A percentile compares a stretch with the other conserved stretches of the same genome.
Evolutionary conservation across 2,329 filamentous ascomycete species (phyloP).

Genomic region (Diatrype stigma): DNA sequence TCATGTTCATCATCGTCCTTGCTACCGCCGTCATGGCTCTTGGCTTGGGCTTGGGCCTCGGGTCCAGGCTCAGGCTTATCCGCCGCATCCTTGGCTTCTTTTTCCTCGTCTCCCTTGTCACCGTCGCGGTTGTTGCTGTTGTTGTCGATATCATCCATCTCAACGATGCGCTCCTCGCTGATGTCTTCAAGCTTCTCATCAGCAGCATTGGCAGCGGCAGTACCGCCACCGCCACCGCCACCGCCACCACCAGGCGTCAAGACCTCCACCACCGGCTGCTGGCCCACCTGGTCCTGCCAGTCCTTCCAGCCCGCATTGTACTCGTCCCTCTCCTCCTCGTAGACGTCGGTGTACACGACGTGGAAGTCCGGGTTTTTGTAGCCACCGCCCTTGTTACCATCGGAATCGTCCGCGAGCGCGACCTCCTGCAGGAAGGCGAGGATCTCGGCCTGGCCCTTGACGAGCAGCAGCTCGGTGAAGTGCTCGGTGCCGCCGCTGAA

Average conservation of each 20-base stretch:
- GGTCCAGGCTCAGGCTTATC: too few species aligned
- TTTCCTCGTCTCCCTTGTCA: not conserved
- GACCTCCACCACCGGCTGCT: too few species aligned
- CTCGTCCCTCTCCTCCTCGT: slow-evolving; percentile 13
- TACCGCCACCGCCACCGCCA: not conserved
- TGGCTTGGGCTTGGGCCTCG: too few species aligned
- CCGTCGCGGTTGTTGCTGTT: not conserved
- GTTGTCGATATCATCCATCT: not conserved
- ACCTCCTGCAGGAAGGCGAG: slow-evolving; percentile 60
- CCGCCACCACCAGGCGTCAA: too few species aligned
- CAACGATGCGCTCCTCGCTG: not conserved
- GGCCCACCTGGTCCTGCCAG: not conserved
- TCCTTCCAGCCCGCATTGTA: slow-evolving; percentile 13
- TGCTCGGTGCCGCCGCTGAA: slow-evolving; percentile 62
- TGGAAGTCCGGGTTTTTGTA: slow-evolving; percentile 38
- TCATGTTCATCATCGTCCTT: too few species aligned
- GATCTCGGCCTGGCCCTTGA: slow-evolving; percentile 48
- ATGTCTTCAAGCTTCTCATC: not conserved
- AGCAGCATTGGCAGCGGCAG: slow-evolving; percentile 1
- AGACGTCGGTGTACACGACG: slow-evolving; percentile 20
- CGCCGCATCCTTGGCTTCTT: too few species aligned
- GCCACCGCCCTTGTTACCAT: not conserved
- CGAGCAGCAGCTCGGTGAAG: slow-evolving; percentile 59
- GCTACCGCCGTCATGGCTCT: too few species aligned
- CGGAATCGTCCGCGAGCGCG: slow-evolving; percentile 28